These are phyloP conservation scores for Polytrichum commune DNA, from an alignment of 225 moss, liverwort and hornwort species.

Conservation along the genomic window DNA sequence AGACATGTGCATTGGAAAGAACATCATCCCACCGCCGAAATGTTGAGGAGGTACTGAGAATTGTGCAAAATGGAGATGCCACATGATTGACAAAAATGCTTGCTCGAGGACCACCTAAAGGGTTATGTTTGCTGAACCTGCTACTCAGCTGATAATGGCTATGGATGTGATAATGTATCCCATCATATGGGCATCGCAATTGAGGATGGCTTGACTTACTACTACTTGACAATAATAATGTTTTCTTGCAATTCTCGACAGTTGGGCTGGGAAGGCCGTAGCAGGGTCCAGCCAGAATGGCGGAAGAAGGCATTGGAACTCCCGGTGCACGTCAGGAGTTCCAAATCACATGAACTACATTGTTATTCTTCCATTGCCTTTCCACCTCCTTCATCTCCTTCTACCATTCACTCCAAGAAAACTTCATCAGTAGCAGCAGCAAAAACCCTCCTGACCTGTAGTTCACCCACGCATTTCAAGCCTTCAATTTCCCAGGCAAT, in stretches of 20 bases:
- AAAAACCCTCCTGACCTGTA: too few relatives aligned
- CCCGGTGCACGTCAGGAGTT: slow-evolving; percentile 7
- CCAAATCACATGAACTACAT: slow-evolving; percentile 19
- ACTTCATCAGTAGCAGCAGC: too few relatives aligned
- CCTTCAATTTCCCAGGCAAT: too few relatives aligned
- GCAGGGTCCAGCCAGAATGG: slow-evolving; percentile 30
- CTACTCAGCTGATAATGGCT: slow-evolving; percentile 9
- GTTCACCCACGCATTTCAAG: too few relatives aligned
- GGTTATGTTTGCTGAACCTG: slow-evolving; percentile 1
- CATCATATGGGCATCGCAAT: slow-evolving; percentile 8
- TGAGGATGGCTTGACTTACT: slow-evolving; percentile 16
- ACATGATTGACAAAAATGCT: background rate
- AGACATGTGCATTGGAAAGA: slow-evolving; percentile 2
- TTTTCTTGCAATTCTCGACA: slow-evolving; percentile 9
- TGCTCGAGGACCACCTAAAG: slow-evolving; percentile 11
- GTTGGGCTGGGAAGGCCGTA: slow-evolving; percentile 7
- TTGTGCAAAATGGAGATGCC: background rate
- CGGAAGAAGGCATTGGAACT: slow-evolving; percentile 44
- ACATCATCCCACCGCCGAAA: slow-evolving; percentile 10
- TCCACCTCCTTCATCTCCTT: background rate
- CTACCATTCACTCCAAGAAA: too few relatives aligned
- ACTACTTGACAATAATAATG: background rate
- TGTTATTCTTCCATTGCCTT: slow-evolving; percentile 10
- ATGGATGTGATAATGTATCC: slow-evolving; percentile 7
- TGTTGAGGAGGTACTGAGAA: background rate